phyloP scores from a whole-genome alignment of 352 stramenopile genomes.

The Phytophthora colocasiae region DNA sequence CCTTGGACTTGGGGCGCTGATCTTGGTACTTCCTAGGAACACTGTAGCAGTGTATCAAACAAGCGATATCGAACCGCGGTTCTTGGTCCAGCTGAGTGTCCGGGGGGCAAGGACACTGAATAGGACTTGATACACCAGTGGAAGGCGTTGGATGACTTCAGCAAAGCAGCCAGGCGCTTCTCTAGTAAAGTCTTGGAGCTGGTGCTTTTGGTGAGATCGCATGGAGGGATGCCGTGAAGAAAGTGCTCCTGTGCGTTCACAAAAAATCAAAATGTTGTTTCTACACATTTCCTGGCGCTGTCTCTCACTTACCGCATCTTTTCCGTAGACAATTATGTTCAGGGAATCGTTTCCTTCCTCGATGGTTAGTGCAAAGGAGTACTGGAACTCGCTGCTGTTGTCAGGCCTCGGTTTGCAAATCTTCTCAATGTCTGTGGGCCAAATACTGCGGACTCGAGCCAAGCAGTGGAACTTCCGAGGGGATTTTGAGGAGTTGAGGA shows the following conservation, averaged over 20 bases:
- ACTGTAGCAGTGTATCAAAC: constrained; percentile 70
- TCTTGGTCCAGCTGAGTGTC: constrained; percentile 1
- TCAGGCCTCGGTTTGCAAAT: constrained; percentile 54
- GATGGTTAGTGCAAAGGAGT: constrained; percentile 73
- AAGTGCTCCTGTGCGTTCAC: constrained; percentile 59
- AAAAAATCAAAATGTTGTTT: neutral
- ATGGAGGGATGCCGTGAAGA: constrained; percentile 72
- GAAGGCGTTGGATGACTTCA: constrained; percentile 23
- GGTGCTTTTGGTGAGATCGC: constrained; percentile 60
- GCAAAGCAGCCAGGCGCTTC: constrained; percentile 54
- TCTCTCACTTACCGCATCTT: constrained; percentile 65
- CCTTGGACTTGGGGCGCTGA: too few relatives aligned
- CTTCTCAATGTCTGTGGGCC: constrained; percentile 55
- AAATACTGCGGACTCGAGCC: constrained; percentile 52
- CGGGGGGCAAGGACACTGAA: constrained; percentile 28
- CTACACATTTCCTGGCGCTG: neutral
- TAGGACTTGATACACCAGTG: constrained; percentile 86
- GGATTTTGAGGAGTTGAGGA: constrained; percentile 38
- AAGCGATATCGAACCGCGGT: constrained; percentile 66
- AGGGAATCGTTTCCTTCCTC: constrained; percentile 56
- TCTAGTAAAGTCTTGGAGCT: constrained; percentile 59
- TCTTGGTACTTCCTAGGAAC: constrained; percentile 16
- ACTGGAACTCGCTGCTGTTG: constrained; percentile 47
- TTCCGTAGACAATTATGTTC: constrained; percentile 74
- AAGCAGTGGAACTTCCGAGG: constrained; percentile 76